phyloP scores from a whole-genome alignment of 2,329 filamentous ascomycete species.

The Emergomyces pasteurianus region DNA sequence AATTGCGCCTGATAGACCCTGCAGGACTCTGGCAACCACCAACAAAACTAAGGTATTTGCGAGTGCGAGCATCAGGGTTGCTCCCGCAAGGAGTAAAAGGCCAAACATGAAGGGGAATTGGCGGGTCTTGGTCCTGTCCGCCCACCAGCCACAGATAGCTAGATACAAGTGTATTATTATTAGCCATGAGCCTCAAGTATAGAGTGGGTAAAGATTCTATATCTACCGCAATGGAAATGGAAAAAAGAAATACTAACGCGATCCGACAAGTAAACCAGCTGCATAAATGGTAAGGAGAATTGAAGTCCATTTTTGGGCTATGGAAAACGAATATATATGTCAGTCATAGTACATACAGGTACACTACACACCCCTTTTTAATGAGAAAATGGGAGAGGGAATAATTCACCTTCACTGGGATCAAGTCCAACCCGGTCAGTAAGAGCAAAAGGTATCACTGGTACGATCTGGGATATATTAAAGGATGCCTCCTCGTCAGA shows the following conservation, averaged over 20 bases:
- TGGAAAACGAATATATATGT: background rate
- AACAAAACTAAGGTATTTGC: conserved; percentile 39
- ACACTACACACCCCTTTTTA: background rate
- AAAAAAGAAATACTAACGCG: conserved; percentile 28
- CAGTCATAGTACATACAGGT: conserved; percentile 6
- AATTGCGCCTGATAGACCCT: conserved; percentile 46
- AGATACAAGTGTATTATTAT: background rate
- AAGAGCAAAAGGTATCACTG: conserved; percentile 4
- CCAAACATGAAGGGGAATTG: conserved; percentile 48
- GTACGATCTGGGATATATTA: background rate
- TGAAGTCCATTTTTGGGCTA: conserved; percentile 57
- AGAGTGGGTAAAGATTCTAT: background rate
- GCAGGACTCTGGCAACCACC: conserved; percentile 42
- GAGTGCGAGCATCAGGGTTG: conserved; percentile 44
- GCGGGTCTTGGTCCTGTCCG: conserved; percentile 42
- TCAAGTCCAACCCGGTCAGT: conserved; percentile 1
- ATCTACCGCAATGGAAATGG: background rate
- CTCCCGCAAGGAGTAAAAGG: conserved; percentile 39
- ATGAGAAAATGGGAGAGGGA: background rate
- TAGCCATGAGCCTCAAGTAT: background rate
- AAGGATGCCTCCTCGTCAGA: background rate
- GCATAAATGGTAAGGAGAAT: conserved; percentile 64
- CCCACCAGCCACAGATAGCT: conserved; percentile 36
- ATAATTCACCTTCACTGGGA: background rate
- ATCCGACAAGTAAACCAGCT: conserved; percentile 49